A percentile compares a stretch with the other conserved stretches of the same genome.
Conservation (phyloP, 1,284 basidiomycete genomes). For the Moesziomyces parantarcticus region DNA sequence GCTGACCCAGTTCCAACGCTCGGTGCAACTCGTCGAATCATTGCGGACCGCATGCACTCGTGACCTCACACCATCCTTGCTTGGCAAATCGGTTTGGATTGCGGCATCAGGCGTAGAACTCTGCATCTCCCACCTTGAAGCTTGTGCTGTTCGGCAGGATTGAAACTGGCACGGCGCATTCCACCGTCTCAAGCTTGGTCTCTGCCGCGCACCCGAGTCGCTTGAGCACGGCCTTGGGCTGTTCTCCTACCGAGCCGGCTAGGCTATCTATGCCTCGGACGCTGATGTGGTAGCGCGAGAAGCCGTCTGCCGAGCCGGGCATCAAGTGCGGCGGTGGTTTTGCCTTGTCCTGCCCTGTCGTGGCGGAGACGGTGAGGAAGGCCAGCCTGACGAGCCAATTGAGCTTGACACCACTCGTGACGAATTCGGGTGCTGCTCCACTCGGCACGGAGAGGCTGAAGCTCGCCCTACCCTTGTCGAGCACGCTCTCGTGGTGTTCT, state of each 20-base stretch:
- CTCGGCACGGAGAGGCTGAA: constrained; percentile 57
- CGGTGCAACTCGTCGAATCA: no score
- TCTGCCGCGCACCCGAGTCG: constrained; percentile 23
- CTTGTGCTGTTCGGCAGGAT: constrained; percentile 60
- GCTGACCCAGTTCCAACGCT: no score
- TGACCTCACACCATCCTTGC: no score
- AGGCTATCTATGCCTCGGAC: constrained; percentile 42
- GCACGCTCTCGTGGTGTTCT: constrained; percentile 57
- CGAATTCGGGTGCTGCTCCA: constrained; percentile 62
- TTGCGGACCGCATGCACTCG: no score
- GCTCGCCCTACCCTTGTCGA: constrained; percentile 57
- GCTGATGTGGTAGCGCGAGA: constrained; percentile 55
- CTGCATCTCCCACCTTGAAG: constrained; percentile 48
- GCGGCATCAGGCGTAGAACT: constrained; percentile 58
- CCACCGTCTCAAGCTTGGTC: constrained; percentile 63
- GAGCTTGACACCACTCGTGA: constrained; percentile 60
- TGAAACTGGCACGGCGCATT: constrained; percentile 61
- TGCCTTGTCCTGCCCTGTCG: constrained; percentile 7
- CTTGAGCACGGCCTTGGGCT: constrained; percentile 1
- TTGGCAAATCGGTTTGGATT: no score
- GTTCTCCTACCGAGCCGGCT: constrained; percentile 12
- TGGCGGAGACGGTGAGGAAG: constrained; percentile 53
- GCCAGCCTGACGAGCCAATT: constrained; percentile 59
- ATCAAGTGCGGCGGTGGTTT: constrained; percentile 54
- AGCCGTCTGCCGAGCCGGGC: constrained; percentile 50